Evolutionary conservation across 139 green algal genomes (phyloP), one percentile per base, ranked within the genome.

Genomic region (Chlorella ohadii): DNA sequence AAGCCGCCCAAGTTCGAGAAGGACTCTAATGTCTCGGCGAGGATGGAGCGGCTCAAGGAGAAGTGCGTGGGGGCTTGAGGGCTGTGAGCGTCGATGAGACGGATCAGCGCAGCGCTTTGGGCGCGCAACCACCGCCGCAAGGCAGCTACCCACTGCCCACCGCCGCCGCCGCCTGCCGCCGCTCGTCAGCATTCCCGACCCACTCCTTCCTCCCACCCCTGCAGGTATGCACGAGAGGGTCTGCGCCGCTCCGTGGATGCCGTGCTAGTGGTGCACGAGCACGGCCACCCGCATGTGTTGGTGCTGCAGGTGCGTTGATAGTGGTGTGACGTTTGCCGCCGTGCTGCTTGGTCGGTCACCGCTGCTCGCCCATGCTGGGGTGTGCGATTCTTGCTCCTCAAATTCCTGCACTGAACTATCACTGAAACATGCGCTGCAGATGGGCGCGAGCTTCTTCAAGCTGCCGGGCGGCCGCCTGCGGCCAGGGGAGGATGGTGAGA

Each of bases 231-330:
- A n/a, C 77, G 84, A 31, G 90, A 99, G 51, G 96, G 96, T 57
- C 84, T 94, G 74, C 89, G 96, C 23, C 89, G 93, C 6, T 95
- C 91, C 12, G 96, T 98, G 39, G 96, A 99, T 57, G 96, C 88
- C 5, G 86, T 99, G 11, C 57, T 99, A 39, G 68, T 99, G 28
- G 96, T 98, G 64, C 93, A 97, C 57, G 85, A 98, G 71, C 97
- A 99, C 92, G 95, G 94, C 76, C 94, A 98, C 84, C 95, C 96
- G 13, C 96, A 99, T 81, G 89, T 98, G 3, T 85, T 99, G 56
- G 90, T 99, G 15, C 84, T 99, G 31, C 96, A 99, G 79, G 86
- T 96, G 61, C 89, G n/a, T n/a, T n/a, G n/a, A n/a, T n/a, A n/a
- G 66, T 31, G 85, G 68, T 25, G 59, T n/a, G 84, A 3, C 96